Percentiles rank a stretch among this genome's conserved stretches.
These are phyloP conservation scores for Sporothrix humicola DNA, from an alignment of 2,329 filamentous ascomycete species.

Conservation along the genomic window DNA sequence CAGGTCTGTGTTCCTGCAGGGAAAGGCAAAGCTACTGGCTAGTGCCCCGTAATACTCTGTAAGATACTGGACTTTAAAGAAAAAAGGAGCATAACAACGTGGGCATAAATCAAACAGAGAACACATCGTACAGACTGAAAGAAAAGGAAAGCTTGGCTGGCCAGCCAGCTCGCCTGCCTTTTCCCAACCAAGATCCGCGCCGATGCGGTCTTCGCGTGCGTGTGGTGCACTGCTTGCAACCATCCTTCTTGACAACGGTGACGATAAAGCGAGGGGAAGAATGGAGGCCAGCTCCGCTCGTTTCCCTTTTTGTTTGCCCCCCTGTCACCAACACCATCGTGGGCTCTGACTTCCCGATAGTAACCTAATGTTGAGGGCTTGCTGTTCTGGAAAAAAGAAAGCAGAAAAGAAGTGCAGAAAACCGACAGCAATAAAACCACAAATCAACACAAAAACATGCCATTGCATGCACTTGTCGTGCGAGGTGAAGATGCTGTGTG, in stretches of 20 bases:
- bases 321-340: neutral
- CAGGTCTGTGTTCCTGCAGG: constrained; percentile 23
- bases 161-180: neutral
- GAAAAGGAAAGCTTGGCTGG: constrained; percentile 17
- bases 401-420: neutral
- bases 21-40: neutral
- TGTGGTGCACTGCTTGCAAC: constrained; percentile 11
- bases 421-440: neutral
- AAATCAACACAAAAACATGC: neutral
- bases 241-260: neutral
- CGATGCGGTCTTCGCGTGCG: constrained; percentile 23
- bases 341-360: neutral
- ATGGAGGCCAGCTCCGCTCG: neutral
- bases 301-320: neutral
- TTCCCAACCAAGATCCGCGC: constrained; percentile 26
- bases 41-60: neutral
- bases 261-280: neutral
- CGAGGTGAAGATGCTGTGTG: constrained; percentile 17
- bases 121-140: neutral
- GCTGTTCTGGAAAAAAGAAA: constrained; percentile 5
- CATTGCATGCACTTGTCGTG: neutral
- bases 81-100: neutral
- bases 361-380: neutral
- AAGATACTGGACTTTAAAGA: neutral
- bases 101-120: neutral